A percentile compares a stretch with the other conserved stretches of the same genome.
Conservation (phyloP, 2,329 filamentous ascomycete genomes). For the Scleromitrula shiraiana region DNA sequence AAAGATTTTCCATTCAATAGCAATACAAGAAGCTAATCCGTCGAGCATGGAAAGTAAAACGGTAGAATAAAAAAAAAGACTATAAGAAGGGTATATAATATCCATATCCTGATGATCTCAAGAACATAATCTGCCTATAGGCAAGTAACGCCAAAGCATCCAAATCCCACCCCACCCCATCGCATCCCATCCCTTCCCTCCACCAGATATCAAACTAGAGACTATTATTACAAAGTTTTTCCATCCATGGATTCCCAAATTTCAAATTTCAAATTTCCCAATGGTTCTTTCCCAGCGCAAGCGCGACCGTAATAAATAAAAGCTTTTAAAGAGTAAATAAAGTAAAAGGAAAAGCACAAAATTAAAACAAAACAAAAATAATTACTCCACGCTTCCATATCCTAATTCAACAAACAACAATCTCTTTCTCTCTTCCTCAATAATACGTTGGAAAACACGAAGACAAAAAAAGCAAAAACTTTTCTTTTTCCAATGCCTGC, state of each 20-base stretch:
- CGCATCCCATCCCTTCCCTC: too few species aligned
- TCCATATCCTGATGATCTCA: slow-evolving; percentile 8
- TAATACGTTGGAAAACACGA: slow-evolving; percentile 2
- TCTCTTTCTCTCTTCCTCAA: not conserved
- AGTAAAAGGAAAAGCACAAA: not conserved
- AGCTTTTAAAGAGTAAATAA: too few species aligned
- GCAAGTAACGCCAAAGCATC: not conserved
- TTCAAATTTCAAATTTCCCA: too few species aligned
- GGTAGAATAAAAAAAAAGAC: not conserved
- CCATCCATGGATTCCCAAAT: not conserved
- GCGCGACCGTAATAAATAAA: not conserved
- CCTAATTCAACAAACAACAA: slow-evolving; percentile 5
- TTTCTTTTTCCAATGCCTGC: slow-evolving; percentile 6
- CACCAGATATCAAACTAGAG: slow-evolving; percentile 7
- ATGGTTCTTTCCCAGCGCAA: not conserved
- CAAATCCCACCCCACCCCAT: not conserved
- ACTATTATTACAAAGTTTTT: slow-evolving; percentile 11
- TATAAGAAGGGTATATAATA: not conserved
- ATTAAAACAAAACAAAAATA: not conserved
- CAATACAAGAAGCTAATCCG: too few species aligned
- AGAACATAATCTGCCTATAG: slow-evolving; percentile 1
- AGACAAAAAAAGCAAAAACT: slow-evolving; percentile 5
- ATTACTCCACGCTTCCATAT: not conserved
- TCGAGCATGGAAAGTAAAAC: too few species aligned
- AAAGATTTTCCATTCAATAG: too few species aligned